A percentile compares a stretch with the other conserved stretches of the same genome.
Conservation (phyloP, 2,329 filamentous ascomycete species). For the Davidsoniella neocaledoniae region DNA sequence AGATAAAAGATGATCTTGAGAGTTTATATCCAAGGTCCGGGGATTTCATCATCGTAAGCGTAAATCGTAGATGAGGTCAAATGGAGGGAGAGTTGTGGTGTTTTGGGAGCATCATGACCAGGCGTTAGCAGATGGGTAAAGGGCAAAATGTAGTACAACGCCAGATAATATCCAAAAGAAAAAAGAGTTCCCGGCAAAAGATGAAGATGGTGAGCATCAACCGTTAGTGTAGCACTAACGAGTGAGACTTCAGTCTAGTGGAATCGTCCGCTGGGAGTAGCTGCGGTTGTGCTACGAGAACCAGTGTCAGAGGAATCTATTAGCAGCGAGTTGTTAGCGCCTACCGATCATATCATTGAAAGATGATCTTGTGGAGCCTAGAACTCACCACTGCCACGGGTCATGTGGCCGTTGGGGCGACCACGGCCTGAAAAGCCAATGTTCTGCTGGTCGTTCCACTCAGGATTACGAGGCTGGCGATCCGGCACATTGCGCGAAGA, state of each 20-base stretch:
- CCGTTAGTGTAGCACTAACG: neutral
- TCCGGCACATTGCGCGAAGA: constrained; percentile 35
- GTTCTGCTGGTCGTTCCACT: constrained; percentile 35
- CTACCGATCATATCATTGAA: no score
- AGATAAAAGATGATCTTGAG: neutral
- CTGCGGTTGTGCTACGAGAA: constrained; percentile 18
- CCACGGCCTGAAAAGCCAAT: constrained; percentile 35
- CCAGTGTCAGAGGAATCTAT: constrained; percentile 28
- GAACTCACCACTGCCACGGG: constrained; percentile 42
- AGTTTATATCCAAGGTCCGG: constrained; percentile 5
- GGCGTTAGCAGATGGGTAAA: neutral
- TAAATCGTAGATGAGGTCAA: constrained; percentile 11
- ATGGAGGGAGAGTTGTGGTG: constrained; percentile 1
- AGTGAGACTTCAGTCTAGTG: constrained; percentile 3
- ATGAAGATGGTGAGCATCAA: neutral
- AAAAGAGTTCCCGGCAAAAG: neutral
- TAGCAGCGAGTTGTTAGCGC: no score
- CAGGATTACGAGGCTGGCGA: constrained; percentile 46
- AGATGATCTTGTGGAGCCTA: neutral
- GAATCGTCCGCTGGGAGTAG: constrained; percentile 18
- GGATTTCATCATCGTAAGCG: constrained; percentile 9
- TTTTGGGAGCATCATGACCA: neutral
- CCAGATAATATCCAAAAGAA: neutral
- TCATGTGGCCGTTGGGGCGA: constrained; percentile 43
- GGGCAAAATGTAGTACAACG: neutral